phyloP scores from a whole-genome alignment of 208 protist genomes.

The Perkinsela sp. region DNA sequence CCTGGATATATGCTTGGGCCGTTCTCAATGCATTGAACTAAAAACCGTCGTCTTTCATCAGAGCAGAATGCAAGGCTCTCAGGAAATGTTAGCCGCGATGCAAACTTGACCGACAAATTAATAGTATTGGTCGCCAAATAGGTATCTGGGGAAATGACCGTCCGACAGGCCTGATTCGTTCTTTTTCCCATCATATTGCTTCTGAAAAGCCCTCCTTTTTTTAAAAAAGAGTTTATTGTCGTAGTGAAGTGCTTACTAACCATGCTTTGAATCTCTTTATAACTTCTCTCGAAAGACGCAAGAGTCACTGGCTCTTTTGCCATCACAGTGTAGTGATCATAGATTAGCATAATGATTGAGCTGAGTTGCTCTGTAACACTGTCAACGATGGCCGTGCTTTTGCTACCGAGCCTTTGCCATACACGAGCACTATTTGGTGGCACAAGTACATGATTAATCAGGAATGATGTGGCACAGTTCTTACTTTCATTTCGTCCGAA shows the following conservation, averaged over 20 bases:
- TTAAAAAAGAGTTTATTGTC: slow-evolving; percentile 73
- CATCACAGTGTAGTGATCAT: neutral
- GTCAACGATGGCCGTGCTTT: neutral
- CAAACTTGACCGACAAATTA: slow-evolving; percentile 64
- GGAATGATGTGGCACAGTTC: neutral
- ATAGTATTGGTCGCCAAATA: slow-evolving; percentile 86
- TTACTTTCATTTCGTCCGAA: neutral
- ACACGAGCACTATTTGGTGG: neutral
- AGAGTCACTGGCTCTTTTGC: neutral
- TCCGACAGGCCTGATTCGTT: slow-evolving; percentile 93
- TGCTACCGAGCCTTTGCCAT: neutral
- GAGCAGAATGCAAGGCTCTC: slow-evolving; percentile 56
- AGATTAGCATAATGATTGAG: neutral
- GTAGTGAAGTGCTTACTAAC: slow-evolving; percentile 38
- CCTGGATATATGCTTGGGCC: slow-evolving; percentile 87
- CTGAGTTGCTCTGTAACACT: neutral
- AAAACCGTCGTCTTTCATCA: slow-evolving; percentile 27
- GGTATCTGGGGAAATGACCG: slow-evolving; percentile 97
- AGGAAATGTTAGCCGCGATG: slow-evolving; percentile 78
- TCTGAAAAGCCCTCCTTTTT: slow-evolving; percentile 97
- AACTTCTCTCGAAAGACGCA: neutral
- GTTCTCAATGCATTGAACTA: slow-evolving; percentile 85
- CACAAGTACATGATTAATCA: neutral
- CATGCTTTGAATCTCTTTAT: slow-evolving; percentile 25
- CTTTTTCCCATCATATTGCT: slow-evolving; percentile 99